Evolutionary conservation across 257 asterid species (phyloP).

Genomic region (Ballota nigra): DNA sequence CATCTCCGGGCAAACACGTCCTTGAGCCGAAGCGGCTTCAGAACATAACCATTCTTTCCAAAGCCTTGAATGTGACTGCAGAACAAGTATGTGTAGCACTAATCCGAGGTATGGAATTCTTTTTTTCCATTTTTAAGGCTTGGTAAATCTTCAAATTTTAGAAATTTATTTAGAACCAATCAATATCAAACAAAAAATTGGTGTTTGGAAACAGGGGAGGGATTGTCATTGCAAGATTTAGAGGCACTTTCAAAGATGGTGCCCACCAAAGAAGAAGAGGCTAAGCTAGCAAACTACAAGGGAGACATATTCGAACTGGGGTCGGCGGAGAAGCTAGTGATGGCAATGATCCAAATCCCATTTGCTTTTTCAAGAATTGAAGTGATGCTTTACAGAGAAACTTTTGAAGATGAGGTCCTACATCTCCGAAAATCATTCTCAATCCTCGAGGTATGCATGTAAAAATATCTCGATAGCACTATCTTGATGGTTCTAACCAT

Average conservation of each 20-base stretch:
- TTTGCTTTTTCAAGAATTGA: conserved; percentile 77
- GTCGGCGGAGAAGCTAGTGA: conserved; percentile 82
- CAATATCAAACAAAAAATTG: neutral
- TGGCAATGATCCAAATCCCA: conserved; percentile 69
- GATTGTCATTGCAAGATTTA: conserved; percentile 76
- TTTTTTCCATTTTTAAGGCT: neutral
- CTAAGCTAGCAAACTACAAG: conserved; percentile 62
- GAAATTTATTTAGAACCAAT: neutral
- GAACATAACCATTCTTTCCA: conserved; percentile 84
- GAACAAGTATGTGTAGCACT: conserved; percentile 85
- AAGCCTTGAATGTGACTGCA: conserved; percentile 68
- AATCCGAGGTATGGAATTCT: conserved; percentile 45
- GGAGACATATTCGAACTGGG: conserved; percentile 71
- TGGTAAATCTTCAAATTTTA: neutral
- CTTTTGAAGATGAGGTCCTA: conserved; percentile 77
- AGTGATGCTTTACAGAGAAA: conserved; percentile 86
- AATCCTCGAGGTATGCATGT: conserved; percentile 67
- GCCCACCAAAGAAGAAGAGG: conserved; percentile 85
- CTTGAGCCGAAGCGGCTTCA: conserved; percentile 96
- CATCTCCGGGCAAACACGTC: conserved; percentile 86
- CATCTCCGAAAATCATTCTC: conserved; percentile 88
- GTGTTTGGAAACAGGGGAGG: conserved; percentile 56
- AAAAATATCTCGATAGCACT: neutral
- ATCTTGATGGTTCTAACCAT: neutral
- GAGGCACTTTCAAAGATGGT: conserved; percentile 90